Evolutionary conservation across 2,329 filamentous ascomycete species (phyloP).

Genomic region (Fusarium virguliforme): DNA sequence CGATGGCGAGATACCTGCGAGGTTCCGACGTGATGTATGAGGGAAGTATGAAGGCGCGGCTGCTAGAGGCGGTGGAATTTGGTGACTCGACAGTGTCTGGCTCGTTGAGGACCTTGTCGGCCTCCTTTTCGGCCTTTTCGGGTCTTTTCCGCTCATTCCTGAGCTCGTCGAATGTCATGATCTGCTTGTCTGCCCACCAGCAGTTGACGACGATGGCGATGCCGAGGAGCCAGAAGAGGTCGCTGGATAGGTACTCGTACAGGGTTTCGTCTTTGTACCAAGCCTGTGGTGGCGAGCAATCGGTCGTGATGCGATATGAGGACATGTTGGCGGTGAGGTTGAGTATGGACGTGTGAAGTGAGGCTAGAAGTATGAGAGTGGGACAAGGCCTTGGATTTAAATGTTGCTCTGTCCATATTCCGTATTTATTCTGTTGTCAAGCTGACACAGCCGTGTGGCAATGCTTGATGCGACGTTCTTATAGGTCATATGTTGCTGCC

Average conservation of each 20-base stretch:
- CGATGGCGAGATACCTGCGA: slow-evolving; percentile 7
- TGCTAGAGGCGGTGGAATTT: background rate
- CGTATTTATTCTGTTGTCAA: background rate
- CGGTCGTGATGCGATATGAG: background rate
- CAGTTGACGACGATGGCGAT: slow-evolving; percentile 25
- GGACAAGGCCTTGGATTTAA: background rate
- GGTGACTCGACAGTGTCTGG: background rate
- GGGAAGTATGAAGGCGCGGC: slow-evolving; percentile 11
- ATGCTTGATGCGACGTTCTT: slow-evolving; percentile 2
- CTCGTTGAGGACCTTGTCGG: background rate
- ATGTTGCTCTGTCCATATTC: background rate
- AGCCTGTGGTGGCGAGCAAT: background rate
- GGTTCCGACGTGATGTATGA: slow-evolving; percentile 25
- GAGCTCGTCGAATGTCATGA: background rate
- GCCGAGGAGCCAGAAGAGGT: slow-evolving; percentile 36
- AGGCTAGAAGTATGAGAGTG: background rate
- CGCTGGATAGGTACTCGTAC: slow-evolving; percentile 36
- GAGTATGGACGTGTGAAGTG: background rate
- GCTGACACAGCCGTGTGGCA: slow-evolving; percentile 4
- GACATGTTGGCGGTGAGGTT: slow-evolving; percentile 8
- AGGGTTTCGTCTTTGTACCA: slow-evolving; percentile 34
- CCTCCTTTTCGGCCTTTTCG: background rate
- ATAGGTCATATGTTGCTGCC: background rate
- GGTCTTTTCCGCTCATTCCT: background rate
- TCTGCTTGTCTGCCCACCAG: slow-evolving; percentile 29